Evolutionary conservation across 305 asterid species (phyloP).

Genomic region (Fraxinus paxiana): DNA sequence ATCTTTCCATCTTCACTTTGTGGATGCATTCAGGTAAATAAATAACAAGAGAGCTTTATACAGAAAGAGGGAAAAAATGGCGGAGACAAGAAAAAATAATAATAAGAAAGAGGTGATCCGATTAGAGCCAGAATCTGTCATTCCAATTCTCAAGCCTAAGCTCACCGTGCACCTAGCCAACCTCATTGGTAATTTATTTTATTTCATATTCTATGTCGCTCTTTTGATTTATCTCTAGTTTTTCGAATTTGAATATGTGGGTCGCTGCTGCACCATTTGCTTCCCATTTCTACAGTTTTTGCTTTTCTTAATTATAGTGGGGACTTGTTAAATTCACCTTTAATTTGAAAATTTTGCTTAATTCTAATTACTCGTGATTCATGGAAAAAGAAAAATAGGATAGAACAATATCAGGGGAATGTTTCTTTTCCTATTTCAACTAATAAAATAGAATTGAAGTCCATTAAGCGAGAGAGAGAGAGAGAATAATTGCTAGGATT

Average conservation of each 20-base stretch:
- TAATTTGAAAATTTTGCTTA: neutral
- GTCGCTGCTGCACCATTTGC: neutral
- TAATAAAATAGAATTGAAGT: neutral
- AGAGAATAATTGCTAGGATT: neutral
- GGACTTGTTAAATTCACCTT: neutral
- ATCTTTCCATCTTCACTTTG: neutral
- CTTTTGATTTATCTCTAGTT: neutral
- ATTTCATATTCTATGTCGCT: neutral
- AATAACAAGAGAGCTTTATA: neutral
- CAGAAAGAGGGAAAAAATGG: conserved; percentile 13
- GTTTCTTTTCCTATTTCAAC: neutral
- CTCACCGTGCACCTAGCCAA: conserved; percentile 80
- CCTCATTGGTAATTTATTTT: conserved; percentile 61
- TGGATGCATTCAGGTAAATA: neutral
- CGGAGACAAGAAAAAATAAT: conserved; percentile 13
- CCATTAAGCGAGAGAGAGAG: neutral
- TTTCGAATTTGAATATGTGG: neutral
- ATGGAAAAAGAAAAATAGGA: neutral
- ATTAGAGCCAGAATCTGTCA: conserved; percentile 83
- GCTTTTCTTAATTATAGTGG: neutral
- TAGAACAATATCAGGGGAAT: neutral
- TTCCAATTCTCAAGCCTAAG: conserved; percentile 92
- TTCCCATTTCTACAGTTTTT: neutral
- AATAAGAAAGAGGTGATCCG: conserved; percentile 68
- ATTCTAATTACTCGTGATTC: neutral